Base-by-base conservation (phyloP, 345 rosid genomes). In the Hypericum perforatum region DNA sequence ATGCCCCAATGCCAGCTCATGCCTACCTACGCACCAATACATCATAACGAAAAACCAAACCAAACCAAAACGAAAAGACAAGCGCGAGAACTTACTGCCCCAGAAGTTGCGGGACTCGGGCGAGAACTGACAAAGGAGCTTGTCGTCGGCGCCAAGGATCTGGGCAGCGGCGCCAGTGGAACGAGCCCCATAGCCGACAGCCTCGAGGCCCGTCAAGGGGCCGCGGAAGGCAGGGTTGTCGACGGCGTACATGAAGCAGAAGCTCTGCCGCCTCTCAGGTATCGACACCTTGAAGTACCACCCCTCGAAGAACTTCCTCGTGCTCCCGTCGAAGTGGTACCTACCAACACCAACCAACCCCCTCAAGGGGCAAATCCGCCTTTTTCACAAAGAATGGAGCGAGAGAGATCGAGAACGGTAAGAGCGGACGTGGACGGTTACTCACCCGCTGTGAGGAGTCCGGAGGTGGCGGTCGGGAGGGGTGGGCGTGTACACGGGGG, bases 391-490 rank as follows among this genome's bases (percentile, higher is more conserved):
- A 22, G 2, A 22, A 1, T 22, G 2, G 4, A 22, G 7, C n/a
- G n/a, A n/a, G 36, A 38, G 6, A 12, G 59, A 7, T 1, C 38
- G 29, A 52, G 37, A 49, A 52, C 44, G 11, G 13, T 8, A 9
- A 8, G 48, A 16, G 38, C 32, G 1, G 43, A 36, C 41, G 7
- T 5, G 0, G 46, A 49, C 32, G 32, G 32, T 22, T 22, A 59
- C 39, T 38, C 72, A 89, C 94, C 95, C 97, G 79, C 97, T 89
- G 63, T 89, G 97, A 74, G 97, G 97, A 67, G 97, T 86, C 22
- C 95, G 81, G 57, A 78, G 85, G 22, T 70, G 74, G 37, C 95
- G 86, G 73, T 77, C 61, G 9, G 55, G 39, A 12, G 87, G 92
- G 6, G 97, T 78, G 11, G 95, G 92, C 47, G 60, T 55, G 57